These are phyloP conservation scores for Urtica urens DNA, from an alignment of 306 rosid species.

Conservation along the genomic window DNA sequence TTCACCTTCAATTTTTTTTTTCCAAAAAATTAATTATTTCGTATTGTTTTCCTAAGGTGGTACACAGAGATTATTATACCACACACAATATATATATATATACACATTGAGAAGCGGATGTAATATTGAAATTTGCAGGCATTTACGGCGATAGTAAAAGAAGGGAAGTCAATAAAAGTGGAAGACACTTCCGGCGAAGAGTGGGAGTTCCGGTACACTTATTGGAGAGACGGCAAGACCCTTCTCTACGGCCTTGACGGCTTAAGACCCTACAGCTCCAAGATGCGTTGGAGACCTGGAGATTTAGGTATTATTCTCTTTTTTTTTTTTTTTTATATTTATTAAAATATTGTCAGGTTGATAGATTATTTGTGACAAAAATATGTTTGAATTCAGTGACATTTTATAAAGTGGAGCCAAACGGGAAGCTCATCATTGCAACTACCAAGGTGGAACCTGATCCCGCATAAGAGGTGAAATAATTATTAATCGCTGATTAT, in stretches of 20 bases:
- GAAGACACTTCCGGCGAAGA: constrained; percentile 9
- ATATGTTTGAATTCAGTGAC: constrained; percentile 12
- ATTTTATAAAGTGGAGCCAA: constrained; percentile 12
- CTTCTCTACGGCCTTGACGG: constrained; percentile 21
- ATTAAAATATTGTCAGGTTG: neutral
- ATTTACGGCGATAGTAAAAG: constrained; percentile 6
- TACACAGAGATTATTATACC: neutral
- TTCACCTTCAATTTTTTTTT: neutral
- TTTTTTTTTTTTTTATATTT: neutral
- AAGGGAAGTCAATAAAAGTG: neutral
- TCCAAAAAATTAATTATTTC: neutral
- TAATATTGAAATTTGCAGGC: constrained; percentile 7
- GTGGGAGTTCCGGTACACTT: constrained; percentile 15
- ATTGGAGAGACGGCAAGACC: constrained; percentile 13
- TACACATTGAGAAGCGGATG: neutral
- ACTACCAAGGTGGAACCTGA: constrained; percentile 7
- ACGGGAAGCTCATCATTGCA: constrained; percentile 15
- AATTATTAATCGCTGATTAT: no score
- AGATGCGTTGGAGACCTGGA: constrained; percentile 17
- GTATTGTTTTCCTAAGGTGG: neutral
- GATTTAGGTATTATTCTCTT: constrained; percentile 17
- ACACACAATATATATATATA: neutral
- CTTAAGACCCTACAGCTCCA: constrained; percentile 14
- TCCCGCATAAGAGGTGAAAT: no score
- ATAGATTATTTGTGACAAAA: neutral